Evolutionary conservation across 768 basidiomycete genomes (phyloP), one percentile per base, ranked within the genome.

Genomic region (Scleroderma bovista): DNA sequence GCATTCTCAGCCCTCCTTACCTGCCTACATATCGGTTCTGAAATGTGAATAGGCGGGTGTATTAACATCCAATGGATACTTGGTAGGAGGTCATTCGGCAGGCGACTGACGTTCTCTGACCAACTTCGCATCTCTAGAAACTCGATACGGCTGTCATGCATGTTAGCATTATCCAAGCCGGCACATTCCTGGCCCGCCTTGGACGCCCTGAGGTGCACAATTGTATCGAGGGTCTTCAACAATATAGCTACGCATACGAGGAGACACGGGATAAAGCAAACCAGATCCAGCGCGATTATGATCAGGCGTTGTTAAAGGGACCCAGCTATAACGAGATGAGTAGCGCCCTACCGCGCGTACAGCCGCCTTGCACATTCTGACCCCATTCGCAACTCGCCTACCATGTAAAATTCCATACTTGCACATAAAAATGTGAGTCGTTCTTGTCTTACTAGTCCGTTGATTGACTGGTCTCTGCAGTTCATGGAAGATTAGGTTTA

Each of bases 131-230:
- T 15, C 34, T 5, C n/a, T 36, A 87, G 82, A 79, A 83, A 63
- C 75, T 90, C 49, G 90, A 90, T 65, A 88, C 89, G 26, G 90
- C 93, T 3, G 87, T 93, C 37, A 88, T 96, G 79, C 87, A 90
- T 53, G 87, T 89, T 60, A 82, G 84, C 56, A 84, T 88, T 62
- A 88, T 87, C 53, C 84, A 88, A 53, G 87, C 92, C 1, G 93
- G 93, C 12, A 80, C 76, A 43, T 73, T 93, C 13, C 79, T 95
- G 47, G 93, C 91, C 6, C 78, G 83, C 22, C 69, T 87, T n/a
- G 92, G 86, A 7, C 83, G 89, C 17, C 81, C 83, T 1, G 93
- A 94, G 66, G 90, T 88, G 29, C 69, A 75, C 48, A 84, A 86
- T 58, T 95, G 93, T 64, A 84, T 95, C 58, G 80, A 77, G 20